Conservation (phyloP, 257 asterid genomes). For the Solanum okadae region DNA sequence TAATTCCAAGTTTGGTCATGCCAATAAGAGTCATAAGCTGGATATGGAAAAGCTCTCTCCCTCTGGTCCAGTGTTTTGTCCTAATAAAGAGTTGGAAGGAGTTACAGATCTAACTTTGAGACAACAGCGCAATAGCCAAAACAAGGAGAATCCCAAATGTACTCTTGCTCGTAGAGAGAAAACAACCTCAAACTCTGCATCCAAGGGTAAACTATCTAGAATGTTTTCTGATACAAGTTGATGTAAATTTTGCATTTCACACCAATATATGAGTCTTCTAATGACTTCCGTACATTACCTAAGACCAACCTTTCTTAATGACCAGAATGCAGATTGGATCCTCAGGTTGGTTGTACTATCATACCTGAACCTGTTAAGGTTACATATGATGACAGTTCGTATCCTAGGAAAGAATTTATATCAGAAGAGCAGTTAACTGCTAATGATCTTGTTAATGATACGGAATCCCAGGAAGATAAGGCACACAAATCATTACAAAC, state of each 20-base stretch:
- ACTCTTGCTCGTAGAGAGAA: constrained; percentile 11
- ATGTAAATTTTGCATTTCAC: constrained; percentile 11
- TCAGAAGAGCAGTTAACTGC: constrained; percentile 21
- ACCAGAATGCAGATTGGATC: constrained; percentile 14
- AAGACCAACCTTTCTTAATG: constrained; percentile 12
- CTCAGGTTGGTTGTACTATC: constrained; percentile 9
- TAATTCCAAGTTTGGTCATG: constrained; percentile 28
- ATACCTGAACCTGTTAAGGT: constrained; percentile 7
- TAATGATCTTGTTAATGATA: constrained; percentile 18
- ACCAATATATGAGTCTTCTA: constrained; percentile 6
- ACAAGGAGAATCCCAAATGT: constrained; percentile 20
- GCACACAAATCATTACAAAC: constrained; percentile 20
- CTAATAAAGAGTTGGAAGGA: constrained; percentile 15
- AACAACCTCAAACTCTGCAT: constrained; percentile 21
- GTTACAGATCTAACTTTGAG: not conserved
- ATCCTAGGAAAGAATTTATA: constrained; percentile 4
- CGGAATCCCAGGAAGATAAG: constrained; percentile 31
- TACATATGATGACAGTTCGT: constrained; percentile 12
- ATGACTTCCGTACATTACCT: constrained; percentile 6
- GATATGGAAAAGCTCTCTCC: constrained; percentile 20
- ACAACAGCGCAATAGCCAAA: constrained; percentile 20
- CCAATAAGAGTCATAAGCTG: constrained; percentile 9
- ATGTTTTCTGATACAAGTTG: constrained; percentile 9
- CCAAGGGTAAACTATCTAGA: constrained; percentile 12
- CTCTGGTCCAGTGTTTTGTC: constrained; percentile 12